Evolutionary conservation across 2,329 filamentous ascomycete species (phyloP), one percentile per base, ranked within the genome.

Genomic region (Magnaporthiopsis poae): DNA sequence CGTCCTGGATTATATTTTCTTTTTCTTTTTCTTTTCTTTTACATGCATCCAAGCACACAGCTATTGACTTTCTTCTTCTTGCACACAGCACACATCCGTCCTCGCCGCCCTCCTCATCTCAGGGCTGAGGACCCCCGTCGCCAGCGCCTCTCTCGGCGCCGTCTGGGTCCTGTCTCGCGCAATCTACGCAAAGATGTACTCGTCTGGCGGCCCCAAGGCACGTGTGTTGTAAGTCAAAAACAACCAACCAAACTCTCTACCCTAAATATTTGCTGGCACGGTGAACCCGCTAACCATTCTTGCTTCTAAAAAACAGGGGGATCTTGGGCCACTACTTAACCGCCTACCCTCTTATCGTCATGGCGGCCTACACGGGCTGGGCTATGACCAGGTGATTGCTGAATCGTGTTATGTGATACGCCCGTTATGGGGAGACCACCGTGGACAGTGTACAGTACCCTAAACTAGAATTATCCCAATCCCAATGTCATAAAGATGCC

Each of bases 101-200:
- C 72, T 88, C 13, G 79, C 77, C 29, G 76, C 80, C 31, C 76
- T 88, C 13, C 74, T 87, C 68, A 79, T 89, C 70, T 76, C 84
- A 12, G 86, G 87, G 39, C 73, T 88, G 31, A 74, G 75, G 56
- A 87, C 79, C 74, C 88, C 87, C 2, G 67, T 80, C 7, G 74
- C 77, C 27, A 78, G 82, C 36, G 82, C 83, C 25, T 72, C 71
- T 12, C 71, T 86, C 35, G 86, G 86, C 21, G 79, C 73, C 18
- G 73, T 73, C 36, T 90, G 86, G 86, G 74, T 79, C 12, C n/a
- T 82, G 1, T 78, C 76, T 29, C 81, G 88, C 60, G 71, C 82
- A 33, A 1, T 83, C 64, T 90, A 88, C 71, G 80, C 84, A 66
- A 68, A 77, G 15, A 86, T 86, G 39, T 90, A 88, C 72, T 77